A percentile compares a stretch with the other conserved stretches of the same genome.
Conservation (phyloP, 164 flowering plant genomes). For the Chimonanthus salicifolius region DNA sequence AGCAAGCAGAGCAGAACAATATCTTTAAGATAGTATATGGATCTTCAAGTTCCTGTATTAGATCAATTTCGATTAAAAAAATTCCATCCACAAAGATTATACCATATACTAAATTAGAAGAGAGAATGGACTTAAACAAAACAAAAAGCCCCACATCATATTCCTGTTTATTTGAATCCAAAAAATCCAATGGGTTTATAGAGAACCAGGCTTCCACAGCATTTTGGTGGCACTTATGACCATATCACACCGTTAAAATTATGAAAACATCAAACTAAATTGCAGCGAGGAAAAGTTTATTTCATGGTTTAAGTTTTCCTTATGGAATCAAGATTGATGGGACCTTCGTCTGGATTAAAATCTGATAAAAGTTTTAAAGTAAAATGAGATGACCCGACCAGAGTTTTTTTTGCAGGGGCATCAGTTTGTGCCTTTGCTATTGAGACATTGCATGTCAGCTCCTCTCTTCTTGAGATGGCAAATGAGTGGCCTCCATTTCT, state of each 20-base stretch:
- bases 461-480: conserved; percentile 1
- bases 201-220: not conserved
- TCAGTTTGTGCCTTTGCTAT: conserved; percentile 6
- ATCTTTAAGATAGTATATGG: too few relatives aligned
- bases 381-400: conserved; percentile 7
- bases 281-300: not conserved
- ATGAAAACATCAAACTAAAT: not conserved
- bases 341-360: not conserved
- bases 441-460: not conserved
- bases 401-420: conserved; percentile 1
- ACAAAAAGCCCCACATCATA: not conserved
- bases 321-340: not conserved
- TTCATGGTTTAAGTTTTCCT: not conserved
- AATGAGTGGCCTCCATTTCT: not conserved
- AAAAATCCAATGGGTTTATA: not conserved
- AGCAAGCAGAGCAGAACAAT: too few relatives aligned
- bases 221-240: not conserved
- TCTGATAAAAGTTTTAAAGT: not conserved
- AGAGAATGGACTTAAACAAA: too few relatives aligned
- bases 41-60: too few relatives aligned
- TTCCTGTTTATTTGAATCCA: not conserved
- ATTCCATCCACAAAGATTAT: too few relatives aligned
- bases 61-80: too few relatives aligned
- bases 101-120: too few relatives aligned
- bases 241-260: not conserved